Evolutionary conservation across 352 stramenopile species (phyloP).

Genomic region (Phytophthora hybrid): DNA sequence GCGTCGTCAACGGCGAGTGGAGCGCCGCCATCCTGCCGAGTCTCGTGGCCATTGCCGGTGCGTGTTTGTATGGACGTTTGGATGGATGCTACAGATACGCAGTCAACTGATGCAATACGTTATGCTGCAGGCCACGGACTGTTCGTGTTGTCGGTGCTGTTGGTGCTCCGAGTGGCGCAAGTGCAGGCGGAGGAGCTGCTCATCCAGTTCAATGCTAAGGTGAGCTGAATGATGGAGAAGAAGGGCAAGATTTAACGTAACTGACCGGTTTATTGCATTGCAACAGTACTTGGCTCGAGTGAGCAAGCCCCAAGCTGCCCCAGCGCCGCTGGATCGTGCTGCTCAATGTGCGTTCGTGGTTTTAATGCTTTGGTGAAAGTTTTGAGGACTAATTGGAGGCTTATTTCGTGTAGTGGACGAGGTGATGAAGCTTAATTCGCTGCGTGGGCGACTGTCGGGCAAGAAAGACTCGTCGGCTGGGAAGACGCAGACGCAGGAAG

Average conservation of each 20-base stretch:
- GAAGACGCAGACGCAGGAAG: constrained; percentile 24
- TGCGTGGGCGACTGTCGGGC: constrained; percentile 57
- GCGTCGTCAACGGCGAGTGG: constrained; percentile 81
- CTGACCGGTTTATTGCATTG: constrained; percentile 10
- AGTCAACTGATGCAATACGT: constrained; percentile 8
- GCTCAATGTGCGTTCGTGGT: constrained; percentile 42
- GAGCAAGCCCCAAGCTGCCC: constrained; percentile 30
- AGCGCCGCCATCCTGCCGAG: constrained; percentile 59
- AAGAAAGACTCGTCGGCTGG: constrained; percentile 39
- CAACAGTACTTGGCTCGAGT: constrained; percentile 49
- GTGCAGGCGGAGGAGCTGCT: constrained; percentile 72
- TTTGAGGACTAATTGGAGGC: neutral
- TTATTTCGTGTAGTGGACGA: constrained; percentile 56
- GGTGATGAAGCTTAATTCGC: constrained; percentile 64
- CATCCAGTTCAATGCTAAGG: constrained; percentile 67
- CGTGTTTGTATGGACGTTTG: neutral
- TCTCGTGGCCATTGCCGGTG: constrained; percentile 65
- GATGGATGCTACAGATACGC: no score
- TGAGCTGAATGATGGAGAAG: constrained; percentile 12
- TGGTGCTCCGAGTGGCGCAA: constrained; percentile 70
- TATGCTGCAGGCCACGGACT: constrained; percentile 49
- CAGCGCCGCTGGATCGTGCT: constrained; percentile 38
- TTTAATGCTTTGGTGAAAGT: neutral
- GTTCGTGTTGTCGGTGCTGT: constrained; percentile 60
- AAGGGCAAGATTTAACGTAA: neutral